A percentile compares a stretch with the other conserved stretches of the same genome.
These are phyloP conservation scores for Podospora appendiculata DNA, from an alignment of 495 filamentous ascomycete genomes.

Conservation along the genomic window DNA sequence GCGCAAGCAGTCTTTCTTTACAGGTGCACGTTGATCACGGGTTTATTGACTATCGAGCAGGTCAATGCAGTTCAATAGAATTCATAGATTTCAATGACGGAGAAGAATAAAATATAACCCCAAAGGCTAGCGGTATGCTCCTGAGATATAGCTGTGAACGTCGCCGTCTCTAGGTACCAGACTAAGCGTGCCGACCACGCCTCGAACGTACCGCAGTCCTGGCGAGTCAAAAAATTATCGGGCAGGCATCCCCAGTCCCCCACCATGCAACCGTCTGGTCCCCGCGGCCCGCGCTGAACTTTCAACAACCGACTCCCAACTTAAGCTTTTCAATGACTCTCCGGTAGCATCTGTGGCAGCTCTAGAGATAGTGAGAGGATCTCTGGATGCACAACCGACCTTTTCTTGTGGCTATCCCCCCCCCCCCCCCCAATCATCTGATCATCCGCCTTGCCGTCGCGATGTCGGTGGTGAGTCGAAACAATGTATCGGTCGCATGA, in stretches of 20 bases:
- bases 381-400: slow-evolving; percentile 47
- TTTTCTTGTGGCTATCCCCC: no score
- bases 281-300: slow-evolving; percentile 8
- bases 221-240: slow-evolving; percentile 19
- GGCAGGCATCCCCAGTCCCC: slow-evolving; percentile 11
- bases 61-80: no score
- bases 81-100: no score
- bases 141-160: no score
- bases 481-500: background rate
- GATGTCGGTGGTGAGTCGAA: slow-evolving; percentile 36
- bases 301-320: slow-evolving; percentile 3
- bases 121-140: no score
- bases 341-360: slow-evolving; percentile 59
- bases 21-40: no score
- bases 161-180: no score
- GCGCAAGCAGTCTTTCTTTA: no score
- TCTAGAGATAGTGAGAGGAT: slow-evolving; percentile 67
- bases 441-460: slow-evolving; percentile 23
- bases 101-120: no score
- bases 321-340: slow-evolving; percentile 41
- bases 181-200: no score
- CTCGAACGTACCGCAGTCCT: background rate
- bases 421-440: background rate
- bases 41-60: no score
- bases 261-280: slow-evolving; percentile 16